Evolutionary conservation across 768 basidiomycete genomes (phyloP), one percentile per base, ranked within the genome.

Genomic region (Steccherinum ochraceum): DNA sequence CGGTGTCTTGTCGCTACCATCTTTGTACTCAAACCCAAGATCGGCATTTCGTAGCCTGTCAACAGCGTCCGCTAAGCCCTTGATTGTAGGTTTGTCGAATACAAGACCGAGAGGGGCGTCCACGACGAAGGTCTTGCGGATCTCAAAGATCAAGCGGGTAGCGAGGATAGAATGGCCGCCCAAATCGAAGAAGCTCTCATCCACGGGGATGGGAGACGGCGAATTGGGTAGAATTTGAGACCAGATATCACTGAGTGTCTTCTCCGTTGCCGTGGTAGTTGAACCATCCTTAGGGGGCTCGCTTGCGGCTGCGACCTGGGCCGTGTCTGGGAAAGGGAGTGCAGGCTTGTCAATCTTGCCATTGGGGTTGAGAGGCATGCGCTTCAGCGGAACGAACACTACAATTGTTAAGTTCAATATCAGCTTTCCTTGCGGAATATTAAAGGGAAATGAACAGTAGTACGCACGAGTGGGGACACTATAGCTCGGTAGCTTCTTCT

Each of bases 321-420:
- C 89, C 0, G 96, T 98, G 67, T 99, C 96, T 5, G 96, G 96
- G 84, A 98, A 99, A 11, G 96, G 96, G 43, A 99, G 81, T 0
- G 91, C 89, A 0, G 96, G 95, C 64, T 98, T 99, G 74, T 99
- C 96, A 65, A 99, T 86, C 71, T 99, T 99, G 55, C 96, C 96
- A 65, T 98, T 99, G 5, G 96, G 96, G 61, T 97, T 99, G 46
- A 99, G 79, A 18, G 96, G 96, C 89, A 99, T 95, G 50, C 93
- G 86, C 46, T 79, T 79, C 23, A 99, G 79, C 0, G 96, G 96
- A 24, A 99, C 92, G 56, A 97, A 94, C 20, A 98, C 95, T 90
- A 63, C 11, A 35, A 35, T 35, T 7, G 30, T 16, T 7, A 35
- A 16, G 30, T 35, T 24, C 27, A 23, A 26, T 12, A 40, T 25